Conservation (phyloP, 179 eudicot genomes). For the Corrigiola litoralis region DNA sequence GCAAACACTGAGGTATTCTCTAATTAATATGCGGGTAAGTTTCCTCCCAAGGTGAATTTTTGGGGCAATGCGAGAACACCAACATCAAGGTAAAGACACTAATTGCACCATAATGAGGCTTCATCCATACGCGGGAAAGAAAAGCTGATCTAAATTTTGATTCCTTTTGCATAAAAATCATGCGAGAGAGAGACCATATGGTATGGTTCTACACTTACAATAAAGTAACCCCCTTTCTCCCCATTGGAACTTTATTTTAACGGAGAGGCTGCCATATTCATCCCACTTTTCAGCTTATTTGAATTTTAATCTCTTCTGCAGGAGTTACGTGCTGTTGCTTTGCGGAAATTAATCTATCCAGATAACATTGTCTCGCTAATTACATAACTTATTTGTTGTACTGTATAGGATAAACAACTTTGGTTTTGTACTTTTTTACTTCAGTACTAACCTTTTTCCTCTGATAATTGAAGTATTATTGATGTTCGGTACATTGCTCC, state of each 20-base stretch:
- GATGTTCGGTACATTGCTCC: no score
- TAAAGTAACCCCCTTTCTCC: slow-evolving; percentile 17
- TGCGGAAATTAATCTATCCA: no score
- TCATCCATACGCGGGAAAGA: slow-evolving; percentile 14
- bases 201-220: slow-evolving; percentile 21
- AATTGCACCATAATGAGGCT: slow-evolving; percentile 35
- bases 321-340: no score
- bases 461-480: no score
- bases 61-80: slow-evolving; percentile 35
- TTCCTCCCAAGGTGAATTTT: slow-evolving; percentile 29
- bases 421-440: no score
- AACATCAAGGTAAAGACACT: slow-evolving; percentile 30
- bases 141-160: slow-evolving; percentile 20
- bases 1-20: background rate
- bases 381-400: no score
- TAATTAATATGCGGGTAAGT: background rate
- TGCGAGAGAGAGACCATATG: slow-evolving; percentile 20
- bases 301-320: no score
- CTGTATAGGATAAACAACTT: no score
- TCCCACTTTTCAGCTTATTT: no score
- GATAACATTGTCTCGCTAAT: no score
- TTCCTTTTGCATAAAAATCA: slow-evolving; percentile 47
- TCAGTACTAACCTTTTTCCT: no score
- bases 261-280: slow-evolving; percentile 14
- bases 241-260: background rate